Percentiles rank a stretch among this genome's conserved stretches.
Conservation (phyloP, 2,329 filamentous ascomycete species). For the Monosporascus sp. region DNA sequence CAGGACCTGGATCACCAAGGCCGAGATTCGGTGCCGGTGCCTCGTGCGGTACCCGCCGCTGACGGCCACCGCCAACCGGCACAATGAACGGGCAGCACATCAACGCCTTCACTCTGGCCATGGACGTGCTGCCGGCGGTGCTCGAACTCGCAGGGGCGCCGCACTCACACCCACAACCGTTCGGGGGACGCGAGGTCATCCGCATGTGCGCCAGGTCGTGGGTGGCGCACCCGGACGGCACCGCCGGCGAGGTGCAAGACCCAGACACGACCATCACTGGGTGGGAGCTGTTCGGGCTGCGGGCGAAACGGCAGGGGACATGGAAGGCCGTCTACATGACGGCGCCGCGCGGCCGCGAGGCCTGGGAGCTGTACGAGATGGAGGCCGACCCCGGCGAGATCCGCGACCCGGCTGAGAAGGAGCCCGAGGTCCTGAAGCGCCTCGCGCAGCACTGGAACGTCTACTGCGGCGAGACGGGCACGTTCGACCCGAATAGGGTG, state of each 20-base stretch:
- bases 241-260: constrained; percentile 36
- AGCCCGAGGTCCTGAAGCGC: constrained; percentile 8
- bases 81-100: constrained; percentile 15
- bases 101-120: constrained; percentile 45
- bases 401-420: constrained; percentile 12
- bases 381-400: constrained; percentile 18
- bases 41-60: constrained; percentile 10
- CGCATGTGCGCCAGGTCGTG: too few species aligned
- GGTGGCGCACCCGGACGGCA: constrained; percentile 8
- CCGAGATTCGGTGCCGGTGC: constrained; percentile 26
- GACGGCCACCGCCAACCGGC: neutral
- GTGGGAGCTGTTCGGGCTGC: constrained; percentile 30
- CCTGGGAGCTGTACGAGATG: constrained; percentile 23
- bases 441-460: neutral
- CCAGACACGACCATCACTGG: constrained; percentile 21
- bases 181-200: constrained; percentile 17
- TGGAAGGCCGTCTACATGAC: constrained; percentile 25
- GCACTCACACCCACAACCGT: too few species aligned
- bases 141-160: constrained; percentile 39
- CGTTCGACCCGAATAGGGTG: neutral
- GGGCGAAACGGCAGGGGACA: constrained; percentile 26
- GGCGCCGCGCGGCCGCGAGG: constrained; percentile 15
- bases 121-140: constrained; percentile 45
- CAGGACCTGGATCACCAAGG: constrained; percentile 36
- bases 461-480: neutral